These are phyloP conservation scores for Globisporangium nagaii DNA, from an alignment of 352 stramenopile genomes.

Conservation along the genomic window DNA sequence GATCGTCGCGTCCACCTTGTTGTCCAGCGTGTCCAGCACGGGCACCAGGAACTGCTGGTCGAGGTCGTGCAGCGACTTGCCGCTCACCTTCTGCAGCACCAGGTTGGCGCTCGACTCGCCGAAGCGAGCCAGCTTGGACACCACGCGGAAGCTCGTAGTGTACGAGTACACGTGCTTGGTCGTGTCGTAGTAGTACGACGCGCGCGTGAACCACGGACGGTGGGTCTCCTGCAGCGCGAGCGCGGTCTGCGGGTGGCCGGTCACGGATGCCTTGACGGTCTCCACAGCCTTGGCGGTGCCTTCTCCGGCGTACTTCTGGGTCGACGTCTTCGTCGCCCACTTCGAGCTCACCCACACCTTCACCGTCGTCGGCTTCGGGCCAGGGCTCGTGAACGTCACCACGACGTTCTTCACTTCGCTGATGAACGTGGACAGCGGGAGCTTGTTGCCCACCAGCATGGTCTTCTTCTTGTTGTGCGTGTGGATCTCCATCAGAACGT, in stretches of 20 bases:
- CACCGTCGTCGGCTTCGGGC: not conserved
- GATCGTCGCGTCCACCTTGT: constrained; percentile 60
- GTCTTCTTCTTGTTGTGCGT: constrained; percentile 29
- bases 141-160: constrained; percentile 70
- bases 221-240: constrained; percentile 16
- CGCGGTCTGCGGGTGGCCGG: not conserved
- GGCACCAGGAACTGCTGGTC: constrained; percentile 47
- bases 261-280: not conserved
- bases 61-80: constrained; percentile 53
- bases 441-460: constrained; percentile 29
- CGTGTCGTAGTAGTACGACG: constrained; percentile 78
- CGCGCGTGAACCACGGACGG: constrained; percentile 64
- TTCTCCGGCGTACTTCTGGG: constrained; percentile 10
- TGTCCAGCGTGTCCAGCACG: constrained; percentile 48
- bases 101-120: constrained; percentile 63
- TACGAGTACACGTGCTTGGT: constrained; percentile 80
- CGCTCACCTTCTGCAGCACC: constrained; percentile 51
- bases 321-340: not conserved
- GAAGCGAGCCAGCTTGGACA: constrained; percentile 55
- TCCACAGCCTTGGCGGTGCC: constrained; percentile 10
- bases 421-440: constrained; percentile 25
- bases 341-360: constrained; percentile 4
- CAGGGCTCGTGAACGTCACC: constrained; percentile 9
- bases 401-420: constrained; percentile 36
- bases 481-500: constrained; percentile 44